Conservation (phyloP, 192 early-diverging fungal species). For the Phlyctochytrium arcticum region DNA sequence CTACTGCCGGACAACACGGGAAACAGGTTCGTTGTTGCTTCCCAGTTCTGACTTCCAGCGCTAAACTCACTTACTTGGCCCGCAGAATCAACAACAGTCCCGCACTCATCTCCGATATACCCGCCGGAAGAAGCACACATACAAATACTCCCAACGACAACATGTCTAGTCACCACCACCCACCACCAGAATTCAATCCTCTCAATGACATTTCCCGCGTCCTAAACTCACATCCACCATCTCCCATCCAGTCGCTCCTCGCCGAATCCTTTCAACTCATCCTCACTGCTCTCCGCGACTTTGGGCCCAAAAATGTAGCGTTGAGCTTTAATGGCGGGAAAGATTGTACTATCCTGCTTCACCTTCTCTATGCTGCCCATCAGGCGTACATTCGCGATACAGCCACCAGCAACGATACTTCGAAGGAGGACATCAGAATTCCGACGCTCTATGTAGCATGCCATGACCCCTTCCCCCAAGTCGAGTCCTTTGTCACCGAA, state of each 20-base stretch:
- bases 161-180: no score
- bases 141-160: no score
- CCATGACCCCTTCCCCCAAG: constrained; percentile 76
- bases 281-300: neutral
- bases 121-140: no score
- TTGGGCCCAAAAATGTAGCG: constrained; percentile 58
- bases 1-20: no score
- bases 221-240: no score
- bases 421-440: neutral
- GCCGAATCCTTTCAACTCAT: no score
- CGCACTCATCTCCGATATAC: no score
- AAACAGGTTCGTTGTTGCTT: no score
- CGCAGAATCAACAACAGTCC: no score
- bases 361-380: constrained; percentile 69
- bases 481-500: constrained; percentile 79
- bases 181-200: constrained; percentile 1
- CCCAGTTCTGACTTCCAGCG: no score
- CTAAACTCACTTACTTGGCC: no score
- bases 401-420: neutral
- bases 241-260: no score
- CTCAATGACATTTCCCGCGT: neutral
- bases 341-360: constrained; percentile 91
- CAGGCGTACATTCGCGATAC: constrained; percentile 22
- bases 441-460: constrained; percentile 71
- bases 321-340: constrained; percentile 96